Evolutionary conservation across 2,329 filamentous ascomycete species (phyloP).

Genomic region (Phialophora expanda): DNA sequence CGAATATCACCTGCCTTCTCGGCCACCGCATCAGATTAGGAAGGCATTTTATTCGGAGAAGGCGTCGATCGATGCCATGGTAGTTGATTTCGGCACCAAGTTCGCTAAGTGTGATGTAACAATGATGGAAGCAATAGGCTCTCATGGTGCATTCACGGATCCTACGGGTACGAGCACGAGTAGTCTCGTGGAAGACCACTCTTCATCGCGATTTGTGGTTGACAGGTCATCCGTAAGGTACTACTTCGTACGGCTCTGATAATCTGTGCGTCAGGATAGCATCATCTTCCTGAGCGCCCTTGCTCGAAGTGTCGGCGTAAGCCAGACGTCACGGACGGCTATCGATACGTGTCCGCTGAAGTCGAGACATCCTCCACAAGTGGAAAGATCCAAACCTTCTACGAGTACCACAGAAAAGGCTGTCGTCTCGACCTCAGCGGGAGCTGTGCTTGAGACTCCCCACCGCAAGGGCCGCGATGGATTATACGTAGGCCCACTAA

Average conservation of each 20-base stretch:
- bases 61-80: constrained; percentile 8
- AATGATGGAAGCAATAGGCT: background rate
- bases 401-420: background rate
- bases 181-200: background rate
- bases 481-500: background rate
- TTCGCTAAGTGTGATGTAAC: background rate
- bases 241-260: background rate
- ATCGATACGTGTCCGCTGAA: constrained; percentile 5
- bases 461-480: background rate
- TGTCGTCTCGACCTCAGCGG: background rate
- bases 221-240: background rate
- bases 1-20: constrained; percentile 7
- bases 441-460: background rate
- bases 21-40: constrained; percentile 16
- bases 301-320: background rate
- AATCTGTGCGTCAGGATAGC: background rate
- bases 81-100: background rate
- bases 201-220: background rate
- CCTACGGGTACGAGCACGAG: background rate
- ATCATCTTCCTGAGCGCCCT: background rate
- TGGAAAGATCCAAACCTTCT: constrained; percentile 1
- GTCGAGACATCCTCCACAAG: background rate
- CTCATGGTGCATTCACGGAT: background rate
- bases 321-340: constrained; percentile 2
- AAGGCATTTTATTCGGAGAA: background rate